Evolutionary conservation across 2,329 filamentous ascomycete species (phyloP).

Genomic region (Cordyceps javanica): DNA sequence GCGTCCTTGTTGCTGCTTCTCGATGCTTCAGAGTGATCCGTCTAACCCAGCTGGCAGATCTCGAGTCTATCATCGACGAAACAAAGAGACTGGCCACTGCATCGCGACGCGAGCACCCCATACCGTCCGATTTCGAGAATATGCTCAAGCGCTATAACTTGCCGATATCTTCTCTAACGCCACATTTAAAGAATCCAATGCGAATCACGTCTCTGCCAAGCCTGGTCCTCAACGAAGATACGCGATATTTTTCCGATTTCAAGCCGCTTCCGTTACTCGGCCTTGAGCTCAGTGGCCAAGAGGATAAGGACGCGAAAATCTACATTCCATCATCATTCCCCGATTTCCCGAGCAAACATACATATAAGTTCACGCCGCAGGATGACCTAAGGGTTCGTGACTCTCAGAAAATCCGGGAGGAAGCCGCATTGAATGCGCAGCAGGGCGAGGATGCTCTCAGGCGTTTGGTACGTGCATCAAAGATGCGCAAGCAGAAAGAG

Average conservation of each 20-base stretch:
- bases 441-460: constrained; percentile 58
- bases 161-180: constrained; percentile 43
- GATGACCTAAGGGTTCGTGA: constrained; percentile 42
- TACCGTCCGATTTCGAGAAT: constrained; percentile 52
- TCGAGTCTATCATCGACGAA: constrained; percentile 42
- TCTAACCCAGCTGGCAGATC: constrained; percentile 33
- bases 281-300: constrained; percentile 50
- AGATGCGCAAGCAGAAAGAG: constrained; percentile 60
- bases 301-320: constrained; percentile 47
- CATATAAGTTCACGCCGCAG: constrained; percentile 54
- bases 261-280: constrained; percentile 41
- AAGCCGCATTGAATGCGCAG: constrained; percentile 53
- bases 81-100: constrained; percentile 41
- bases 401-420: constrained; percentile 52
- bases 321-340: constrained; percentile 57
- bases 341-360: constrained; percentile 58
- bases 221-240: constrained; percentile 31
- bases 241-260: constrained; percentile 24
- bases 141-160: constrained; percentile 47
- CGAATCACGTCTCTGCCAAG: constrained; percentile 25
- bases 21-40: no score
- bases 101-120: constrained; percentile 46
- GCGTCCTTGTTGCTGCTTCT: constrained; percentile 20
- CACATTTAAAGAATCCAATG: constrained; percentile 51
- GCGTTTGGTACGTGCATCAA: constrained; percentile 53